Evolutionary conservation across 371 early-diverging fungal species (phyloP).

Genomic region (Apophysomyces trapeziformis): DNA sequence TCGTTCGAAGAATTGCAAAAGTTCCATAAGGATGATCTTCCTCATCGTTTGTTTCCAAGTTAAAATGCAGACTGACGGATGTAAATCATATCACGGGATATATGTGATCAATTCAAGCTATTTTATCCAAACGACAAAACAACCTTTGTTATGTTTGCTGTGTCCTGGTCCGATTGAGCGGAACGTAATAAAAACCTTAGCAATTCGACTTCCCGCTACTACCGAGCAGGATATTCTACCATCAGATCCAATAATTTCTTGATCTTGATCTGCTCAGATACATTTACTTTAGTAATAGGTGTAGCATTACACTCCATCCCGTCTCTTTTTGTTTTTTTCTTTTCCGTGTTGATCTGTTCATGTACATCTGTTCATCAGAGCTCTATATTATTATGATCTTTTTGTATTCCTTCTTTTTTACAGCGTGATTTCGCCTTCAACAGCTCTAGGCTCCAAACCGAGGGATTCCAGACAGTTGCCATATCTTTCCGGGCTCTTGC

Average conservation of each 20-base stretch:
- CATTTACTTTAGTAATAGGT: no score
- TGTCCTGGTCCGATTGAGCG: no score
- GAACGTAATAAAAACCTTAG: no score
- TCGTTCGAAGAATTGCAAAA: background rate
- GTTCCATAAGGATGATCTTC: background rate
- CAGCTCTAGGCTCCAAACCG: constrained; percentile 71
- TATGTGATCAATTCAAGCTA: background rate
- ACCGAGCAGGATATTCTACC: no score
- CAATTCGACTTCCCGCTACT: no score
- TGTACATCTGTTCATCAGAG: no score
- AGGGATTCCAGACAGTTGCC: constrained; percentile 69
- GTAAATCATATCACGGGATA: background rate
- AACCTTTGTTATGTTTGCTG: background rate
- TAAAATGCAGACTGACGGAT: constrained; percentile 4
- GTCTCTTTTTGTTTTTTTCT: no score
- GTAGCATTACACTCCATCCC: no score
- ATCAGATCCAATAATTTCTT: no score
- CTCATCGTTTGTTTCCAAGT: background rate
- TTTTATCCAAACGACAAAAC: background rate
- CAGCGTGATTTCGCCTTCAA: constrained; percentile 73
- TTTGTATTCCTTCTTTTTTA: constrained; percentile 28
- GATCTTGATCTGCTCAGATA: no score
- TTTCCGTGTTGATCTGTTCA: no score
- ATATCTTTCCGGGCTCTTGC: constrained; percentile 73
- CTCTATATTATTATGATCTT: constrained; percentile 13